Conservation (phyloP, 2,329 filamentous ascomycete genomes). For the Mycosphaerella sp. region DNA sequence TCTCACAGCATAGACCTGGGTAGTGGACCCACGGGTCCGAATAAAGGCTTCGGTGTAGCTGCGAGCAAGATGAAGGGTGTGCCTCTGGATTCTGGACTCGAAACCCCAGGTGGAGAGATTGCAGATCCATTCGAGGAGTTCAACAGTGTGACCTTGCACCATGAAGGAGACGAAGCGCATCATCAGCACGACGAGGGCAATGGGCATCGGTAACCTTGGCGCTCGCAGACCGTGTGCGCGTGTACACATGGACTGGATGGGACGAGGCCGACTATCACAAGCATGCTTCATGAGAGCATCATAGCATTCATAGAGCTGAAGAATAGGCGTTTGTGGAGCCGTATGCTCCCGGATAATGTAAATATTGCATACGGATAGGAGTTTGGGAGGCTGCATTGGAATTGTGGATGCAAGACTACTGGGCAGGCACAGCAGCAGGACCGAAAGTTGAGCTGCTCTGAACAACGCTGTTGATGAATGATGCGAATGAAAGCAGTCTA, state of each 20-base stretch:
- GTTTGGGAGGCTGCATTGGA: slow-evolving; percentile 2
- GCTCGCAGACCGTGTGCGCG: background rate
- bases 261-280: background rate
- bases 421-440: slow-evolving; percentile 6
- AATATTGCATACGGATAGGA: slow-evolving; percentile 20
- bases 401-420: background rate
- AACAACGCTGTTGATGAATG: slow-evolving; percentile 8
- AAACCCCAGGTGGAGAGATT: slow-evolving; percentile 75
- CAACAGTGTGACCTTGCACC: slow-evolving; percentile 94
- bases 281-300: background rate
- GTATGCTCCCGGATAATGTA: slow-evolving; percentile 5
- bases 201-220: slow-evolving; percentile 23
- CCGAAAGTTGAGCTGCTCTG: background rate
- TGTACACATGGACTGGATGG: background rate
- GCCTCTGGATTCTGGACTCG: slow-evolving; percentile 75
- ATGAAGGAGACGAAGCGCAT: slow-evolving; percentile 68
- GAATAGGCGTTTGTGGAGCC: background rate
- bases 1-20: slow-evolving; percentile 87
- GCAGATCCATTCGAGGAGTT: slow-evolving; percentile 96
- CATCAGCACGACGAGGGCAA: slow-evolving; percentile 15
- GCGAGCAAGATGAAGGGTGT: slow-evolving; percentile 61
- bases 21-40: slow-evolving; percentile 40
- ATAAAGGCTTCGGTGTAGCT: slow-evolving; percentile 34
- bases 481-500: slow-evolving; percentile 6
- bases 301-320: background rate